Percentiles rank a stretch among this genome's conserved stretches.
Evolutionary conservation across 1,139 yeast species (phyloP).

Genomic region (Magnusiomyces fungicola): DNA sequence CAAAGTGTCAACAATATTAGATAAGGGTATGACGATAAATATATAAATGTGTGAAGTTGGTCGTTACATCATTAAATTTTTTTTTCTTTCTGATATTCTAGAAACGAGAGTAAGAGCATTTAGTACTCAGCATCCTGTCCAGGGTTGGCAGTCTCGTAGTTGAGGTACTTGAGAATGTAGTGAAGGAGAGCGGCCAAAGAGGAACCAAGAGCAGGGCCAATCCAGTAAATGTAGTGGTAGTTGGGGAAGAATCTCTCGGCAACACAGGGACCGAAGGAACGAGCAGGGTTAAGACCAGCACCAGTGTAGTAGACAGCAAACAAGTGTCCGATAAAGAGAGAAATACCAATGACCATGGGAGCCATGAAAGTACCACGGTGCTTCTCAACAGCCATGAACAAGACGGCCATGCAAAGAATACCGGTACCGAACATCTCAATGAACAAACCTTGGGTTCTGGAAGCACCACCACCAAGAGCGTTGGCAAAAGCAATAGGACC

Average conservation of each 20-base stretch:
- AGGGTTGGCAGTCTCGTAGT: conserved; percentile 66
- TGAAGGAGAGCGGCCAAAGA: conserved; percentile 59
- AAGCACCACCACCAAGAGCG: conserved; percentile 62
- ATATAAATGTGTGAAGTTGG: too few species aligned
- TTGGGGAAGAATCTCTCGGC: conserved; percentile 66
- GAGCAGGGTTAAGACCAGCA: conserved; percentile 89
- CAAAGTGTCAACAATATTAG: too few species aligned
- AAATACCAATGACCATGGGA: conserved; percentile 75
- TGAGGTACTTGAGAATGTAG: conserved; percentile 56
- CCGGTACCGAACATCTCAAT: conserved; percentile 78
- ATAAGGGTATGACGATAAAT: too few species aligned
- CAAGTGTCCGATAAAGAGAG: conserved; percentile 77
- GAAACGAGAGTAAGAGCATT: too few species aligned
- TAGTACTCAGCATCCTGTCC: conserved; percentile 50
- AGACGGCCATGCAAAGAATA: conserved; percentile 65
- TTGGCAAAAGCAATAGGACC: conserved; percentile 71
- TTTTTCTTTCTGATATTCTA: too few species aligned
- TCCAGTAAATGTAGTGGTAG: conserved; percentile 92
- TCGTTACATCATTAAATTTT: too few species aligned
- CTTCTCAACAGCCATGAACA: conserved; percentile 81
- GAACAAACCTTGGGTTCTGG: conserved; percentile 70
- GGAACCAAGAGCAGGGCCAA: conserved; percentile 74
- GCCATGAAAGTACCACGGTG: conserved; percentile 71
- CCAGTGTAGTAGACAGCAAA: conserved; percentile 80
- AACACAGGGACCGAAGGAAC: conserved; percentile 78